Evolutionary conservation across 768 basidiomycete genomes (phyloP).

Genomic region (Rickenella mellea): DNA sequence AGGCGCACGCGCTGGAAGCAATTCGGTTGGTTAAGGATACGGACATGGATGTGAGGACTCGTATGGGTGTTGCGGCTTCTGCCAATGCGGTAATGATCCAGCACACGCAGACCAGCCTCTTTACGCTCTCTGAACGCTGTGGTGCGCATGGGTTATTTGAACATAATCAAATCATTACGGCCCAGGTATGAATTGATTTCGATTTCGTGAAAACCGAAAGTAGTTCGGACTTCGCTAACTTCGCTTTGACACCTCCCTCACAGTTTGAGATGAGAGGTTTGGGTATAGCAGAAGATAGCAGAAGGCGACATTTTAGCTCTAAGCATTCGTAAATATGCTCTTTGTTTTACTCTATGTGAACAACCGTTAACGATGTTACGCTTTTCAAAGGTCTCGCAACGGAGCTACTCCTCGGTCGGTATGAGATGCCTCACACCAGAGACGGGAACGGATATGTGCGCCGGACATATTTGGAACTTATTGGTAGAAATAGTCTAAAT

Average conservation of each 20-base stretch:
- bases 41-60: conserved; percentile 11
- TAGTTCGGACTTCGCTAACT: not conserved
- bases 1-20: conserved; percentile 19
- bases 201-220: conserved; percentile 3
- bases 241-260: not conserved
- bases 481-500: too few species aligned
- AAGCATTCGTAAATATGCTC: conserved; percentile 36
- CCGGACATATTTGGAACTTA: too few species aligned
- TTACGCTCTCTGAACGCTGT: conserved; percentile 25
- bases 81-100: conserved; percentile 21
- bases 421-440: too few species aligned
- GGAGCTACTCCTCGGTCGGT: not conserved
- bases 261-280: conserved; percentile 29
- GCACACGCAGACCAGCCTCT: conserved; percentile 10
- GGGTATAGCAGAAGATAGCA: conserved; percentile 39
- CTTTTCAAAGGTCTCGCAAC: not conserved
- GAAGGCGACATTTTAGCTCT: conserved; percentile 35
- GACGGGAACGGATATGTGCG: too few species aligned
- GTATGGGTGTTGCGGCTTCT: conserved; percentile 21
- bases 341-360: conserved; percentile 43
- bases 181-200: conserved; percentile 19
- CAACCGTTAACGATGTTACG: too few species aligned
- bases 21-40: conserved; percentile 18
- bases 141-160: conserved; percentile 35
- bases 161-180: conserved; percentile 23